A percentile compares a stretch with the other conserved stretches of the same genome.
phyloP scores from a whole-genome alignment of 139 green algal genomes.

The Yamagishiella unicocca region DNA sequence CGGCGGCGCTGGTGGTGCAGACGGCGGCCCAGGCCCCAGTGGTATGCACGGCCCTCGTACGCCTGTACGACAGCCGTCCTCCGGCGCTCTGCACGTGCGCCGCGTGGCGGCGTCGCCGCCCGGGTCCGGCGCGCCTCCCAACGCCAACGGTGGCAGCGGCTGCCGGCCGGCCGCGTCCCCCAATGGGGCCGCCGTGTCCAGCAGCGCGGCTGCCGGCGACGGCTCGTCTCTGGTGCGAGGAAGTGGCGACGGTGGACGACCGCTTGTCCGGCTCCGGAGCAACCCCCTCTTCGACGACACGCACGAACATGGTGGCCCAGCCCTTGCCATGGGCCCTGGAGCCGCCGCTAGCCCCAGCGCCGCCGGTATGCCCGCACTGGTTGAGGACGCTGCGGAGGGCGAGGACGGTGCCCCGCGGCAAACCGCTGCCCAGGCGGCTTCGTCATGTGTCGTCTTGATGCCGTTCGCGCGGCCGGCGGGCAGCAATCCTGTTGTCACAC shows the following conservation, averaged over 20 bases:
- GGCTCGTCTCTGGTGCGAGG: background rate
- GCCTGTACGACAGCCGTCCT: constrained; percentile 14
- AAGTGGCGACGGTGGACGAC: background rate
- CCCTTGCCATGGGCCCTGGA: background rate
- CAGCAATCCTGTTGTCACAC: background rate
- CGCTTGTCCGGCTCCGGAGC: constrained; percentile 7
- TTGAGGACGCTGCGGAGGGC: background rate
- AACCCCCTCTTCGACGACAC: constrained; percentile 19
- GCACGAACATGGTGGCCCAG: background rate
- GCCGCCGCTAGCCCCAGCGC: background rate
- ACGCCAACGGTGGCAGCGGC: background rate
- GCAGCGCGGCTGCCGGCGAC: background rate
- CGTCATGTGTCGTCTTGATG: background rate
- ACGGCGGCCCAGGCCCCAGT: background rate
- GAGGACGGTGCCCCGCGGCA: background rate
- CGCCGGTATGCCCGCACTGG: constrained; percentile 1
- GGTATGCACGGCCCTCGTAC: background rate
- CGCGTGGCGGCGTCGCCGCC: background rate
- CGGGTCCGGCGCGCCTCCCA: background rate
- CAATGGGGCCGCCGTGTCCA: background rate
- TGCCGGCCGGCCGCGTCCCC: background rate
- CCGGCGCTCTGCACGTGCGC: background rate
- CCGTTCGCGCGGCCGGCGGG: background rate
- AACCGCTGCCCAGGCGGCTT: background rate
- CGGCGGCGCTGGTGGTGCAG: background rate